A percentile compares a stretch with the other conserved stretches of the same genome.
Conservation (phyloP, 306 rosid genomes). For the Purshia tridentata region DNA sequence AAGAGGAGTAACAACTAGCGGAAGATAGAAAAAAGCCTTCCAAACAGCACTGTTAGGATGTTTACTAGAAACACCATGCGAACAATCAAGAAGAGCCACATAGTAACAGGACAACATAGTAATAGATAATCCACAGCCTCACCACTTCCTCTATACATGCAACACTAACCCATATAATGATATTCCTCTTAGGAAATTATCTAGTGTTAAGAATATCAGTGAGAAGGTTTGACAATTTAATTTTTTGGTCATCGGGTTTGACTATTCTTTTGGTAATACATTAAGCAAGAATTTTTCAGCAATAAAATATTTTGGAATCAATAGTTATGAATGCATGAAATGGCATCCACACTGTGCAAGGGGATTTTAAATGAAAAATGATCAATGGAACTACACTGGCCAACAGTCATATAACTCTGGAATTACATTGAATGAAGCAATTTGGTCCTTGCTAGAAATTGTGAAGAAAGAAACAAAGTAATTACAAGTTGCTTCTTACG, state of each 20-base stretch:
- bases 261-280: not conserved
- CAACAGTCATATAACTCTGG: slow-evolving; percentile 1
- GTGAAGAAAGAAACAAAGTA: slow-evolving; percentile 18
- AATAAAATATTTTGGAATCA: not conserved
- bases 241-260: not conserved
- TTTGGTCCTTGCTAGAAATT: not conserved
- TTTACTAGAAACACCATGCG: not conserved
- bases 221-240: not conserved
- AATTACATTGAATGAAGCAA: slow-evolving; percentile 22
- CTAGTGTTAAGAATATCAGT: not conserved
- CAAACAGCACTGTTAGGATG: not conserved
- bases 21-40: not conserved
- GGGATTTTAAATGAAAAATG: not conserved
- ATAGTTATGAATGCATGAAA: slow-evolving; percentile 2
- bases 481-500: slow-evolving; percentile 37
- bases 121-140: not conserved
- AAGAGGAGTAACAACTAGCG: not conserved
- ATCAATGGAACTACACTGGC: not conserved
- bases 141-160: not conserved
- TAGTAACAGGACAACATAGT: not conserved
- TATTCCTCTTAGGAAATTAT: not conserved
- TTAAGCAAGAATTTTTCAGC: not conserved
- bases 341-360: slow-evolving; percentile 14
- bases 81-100: not conserved
- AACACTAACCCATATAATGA: not conserved